Evolutionary conservation across 176 grass and related monocot genomes (phyloP), one percentile per base, ranked within the genome.

Genomic region (Avena insularis): DNA sequence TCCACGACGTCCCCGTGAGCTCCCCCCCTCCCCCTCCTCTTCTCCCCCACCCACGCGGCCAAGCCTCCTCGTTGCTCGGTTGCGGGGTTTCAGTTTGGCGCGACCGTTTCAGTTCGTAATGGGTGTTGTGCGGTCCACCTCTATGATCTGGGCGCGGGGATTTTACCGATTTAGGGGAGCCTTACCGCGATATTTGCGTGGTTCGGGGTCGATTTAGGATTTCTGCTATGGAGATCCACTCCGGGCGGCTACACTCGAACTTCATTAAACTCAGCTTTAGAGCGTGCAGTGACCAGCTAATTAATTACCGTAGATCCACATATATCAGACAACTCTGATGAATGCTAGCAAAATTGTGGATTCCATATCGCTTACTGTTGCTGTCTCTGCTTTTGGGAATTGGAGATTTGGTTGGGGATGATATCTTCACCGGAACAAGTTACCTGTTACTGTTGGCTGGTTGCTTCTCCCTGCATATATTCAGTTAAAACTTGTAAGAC

Each of bases 1-100:
- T 99, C 36, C 94, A 89, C 80, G 85, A 93, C 71, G 12, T 87
- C n/a, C 89, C 92, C 8, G 97, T 99, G 86, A 96, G 94, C 14
- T 17, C 31, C 73, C 40, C 5, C 33, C 3, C 69, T 36, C 7
- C 0, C 50, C 48, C 6, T 17, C 16, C 12, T 25, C 48, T 13
- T 12, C 12, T 27, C 1, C 51, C 4, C 25, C 25, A 25, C 25
- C 25, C 25, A 25, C 25, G 25, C 25, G 25, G 25, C 25, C 25
- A 25, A 25, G 25, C 25, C 25, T 25, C 25, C 12, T 15, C 72
- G 69, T 61, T 25, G 46, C 25, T 89, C 47, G 65, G 4, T 57
- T 9, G 45, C 69, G 12, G 1, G 35, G 36, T 38, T 38, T 38
- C 36, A 38, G 36, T 38, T 4, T 38, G 36, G 36, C 4, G 36